Percentiles rank a stretch among this genome's conserved stretches.
Evolutionary conservation across 2,329 filamentous ascomycete genomes (phyloP).

Genomic region (Diaporthe capsici): DNA sequence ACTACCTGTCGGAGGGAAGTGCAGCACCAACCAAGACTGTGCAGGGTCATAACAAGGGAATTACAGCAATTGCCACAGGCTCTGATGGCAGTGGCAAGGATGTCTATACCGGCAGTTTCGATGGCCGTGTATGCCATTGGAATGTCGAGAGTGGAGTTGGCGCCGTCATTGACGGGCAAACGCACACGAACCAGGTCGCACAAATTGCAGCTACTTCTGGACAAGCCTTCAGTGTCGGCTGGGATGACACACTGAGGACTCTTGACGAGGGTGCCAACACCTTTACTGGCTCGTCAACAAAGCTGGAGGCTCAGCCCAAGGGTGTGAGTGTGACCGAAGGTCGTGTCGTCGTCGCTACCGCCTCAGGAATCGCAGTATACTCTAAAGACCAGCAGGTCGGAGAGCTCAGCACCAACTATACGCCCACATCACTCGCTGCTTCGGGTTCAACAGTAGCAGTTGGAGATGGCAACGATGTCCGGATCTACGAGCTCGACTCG

Average conservation of each 20-base stretch:
- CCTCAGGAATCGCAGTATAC: slow-evolving; percentile 66
- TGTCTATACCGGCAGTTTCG: slow-evolving; percentile 91
- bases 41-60: slow-evolving; percentile 90
- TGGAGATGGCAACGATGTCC: slow-evolving; percentile 78
- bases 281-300: slow-evolving; percentile 78
- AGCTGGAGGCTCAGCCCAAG: slow-evolving; percentile 85
- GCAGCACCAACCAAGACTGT: slow-evolving; percentile 79
- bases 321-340: slow-evolving; percentile 71
- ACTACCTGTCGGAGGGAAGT: slow-evolving; percentile 84
- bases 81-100: slow-evolving; percentile 71
- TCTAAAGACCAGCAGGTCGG: slow-evolving; percentile 73
- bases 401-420: slow-evolving; percentile 71
- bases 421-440: slow-evolving; percentile 80
- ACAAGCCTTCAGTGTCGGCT: slow-evolving; percentile 87
- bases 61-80: slow-evolving; percentile 80
- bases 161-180: slow-evolving; percentile 80
- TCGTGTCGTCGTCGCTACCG: slow-evolving; percentile 70
- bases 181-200: slow-evolving; percentile 88
- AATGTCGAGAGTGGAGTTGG: slow-evolving; percentile 79
- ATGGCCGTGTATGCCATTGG: slow-evolving; percentile 90
- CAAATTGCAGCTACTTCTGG: slow-evolving; percentile 76
- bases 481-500: slow-evolving; percentile 77
- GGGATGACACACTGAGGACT: slow-evolving; percentile 91
- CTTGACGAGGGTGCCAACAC: slow-evolving; percentile 82
- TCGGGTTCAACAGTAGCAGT: slow-evolving; percentile 78